Evolutionary conservation across 768 basidiomycete genomes (phyloP).

Genomic region (Tulasnella sp.): DNA sequence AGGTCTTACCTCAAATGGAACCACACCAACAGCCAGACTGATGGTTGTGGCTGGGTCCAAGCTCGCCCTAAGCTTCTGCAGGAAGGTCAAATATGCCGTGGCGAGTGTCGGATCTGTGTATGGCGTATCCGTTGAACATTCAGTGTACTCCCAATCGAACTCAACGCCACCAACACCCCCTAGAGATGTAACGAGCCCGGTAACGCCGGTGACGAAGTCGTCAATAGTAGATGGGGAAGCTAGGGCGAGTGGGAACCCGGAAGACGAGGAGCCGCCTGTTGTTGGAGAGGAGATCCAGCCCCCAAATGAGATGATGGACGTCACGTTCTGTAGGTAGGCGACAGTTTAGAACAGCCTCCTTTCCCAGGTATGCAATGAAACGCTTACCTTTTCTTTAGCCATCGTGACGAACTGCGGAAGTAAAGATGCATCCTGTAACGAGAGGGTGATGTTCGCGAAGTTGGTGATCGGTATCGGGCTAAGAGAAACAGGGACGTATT

Average conservation of each 20-base stretch:
- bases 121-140: constrained; percentile 3
- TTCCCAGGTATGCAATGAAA: not conserved
- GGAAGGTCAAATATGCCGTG: constrained; percentile 6
- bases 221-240: not conserved
- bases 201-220: constrained; percentile 8
- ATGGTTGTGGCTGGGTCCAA: not conserved
- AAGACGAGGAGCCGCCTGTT: constrained; percentile 7
- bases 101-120: constrained; percentile 1
- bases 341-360: not conserved
- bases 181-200: constrained; percentile 1
- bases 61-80: not conserved
- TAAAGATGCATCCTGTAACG: constrained; percentile 1
- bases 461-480: constrained; percentile 10
- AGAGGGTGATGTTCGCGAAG: constrained; percentile 5
- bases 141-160: constrained; percentile 13
- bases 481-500: not conserved
- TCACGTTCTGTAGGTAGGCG: constrained; percentile 5
- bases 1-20: constrained; percentile 7
- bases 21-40: constrained; percentile 4
- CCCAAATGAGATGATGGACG: constrained; percentile 3
- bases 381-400: constrained; percentile 2
- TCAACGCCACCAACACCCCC: constrained; percentile 3
- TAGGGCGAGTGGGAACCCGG: constrained; percentile 2
- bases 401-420: constrained; percentile 1
- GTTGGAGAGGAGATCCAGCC: constrained; percentile 2